These are phyloP conservation scores for Ophiostoma populinum DNA, from an alignment of 2,329 filamentous ascomycete genomes.

Conservation along the genomic window DNA sequence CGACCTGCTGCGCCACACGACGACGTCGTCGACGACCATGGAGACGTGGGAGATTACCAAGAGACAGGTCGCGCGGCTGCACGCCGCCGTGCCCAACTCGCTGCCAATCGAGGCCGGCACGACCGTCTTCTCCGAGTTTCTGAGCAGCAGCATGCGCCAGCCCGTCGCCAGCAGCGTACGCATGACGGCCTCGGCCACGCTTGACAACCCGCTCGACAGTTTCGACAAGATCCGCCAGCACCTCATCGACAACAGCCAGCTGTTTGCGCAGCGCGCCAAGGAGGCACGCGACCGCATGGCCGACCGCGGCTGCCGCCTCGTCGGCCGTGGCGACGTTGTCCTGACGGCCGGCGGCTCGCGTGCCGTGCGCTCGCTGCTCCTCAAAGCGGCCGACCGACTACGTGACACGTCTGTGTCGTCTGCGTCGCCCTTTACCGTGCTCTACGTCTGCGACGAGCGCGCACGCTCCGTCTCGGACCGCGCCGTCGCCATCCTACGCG, in stretches of 20 bases:
- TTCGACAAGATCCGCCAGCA: conserved; percentile 75
- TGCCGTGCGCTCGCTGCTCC: conserved; percentile 63
- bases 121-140: conserved; percentile 87
- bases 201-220: conserved; percentile 31
- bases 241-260: conserved; percentile 65
- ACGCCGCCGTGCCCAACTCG: conserved; percentile 65
- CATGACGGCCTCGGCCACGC: neutral
- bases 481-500: conserved; percentile 54
- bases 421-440: conserved; percentile 51
- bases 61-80: conserved; percentile 59
- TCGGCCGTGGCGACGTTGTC: conserved; percentile 64
- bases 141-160: conserved; percentile 55
- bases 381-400: conserved; percentile 50
- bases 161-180: neutral
- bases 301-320: conserved; percentile 57
- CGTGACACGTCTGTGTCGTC: conserved; percentile 10
- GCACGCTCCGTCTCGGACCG: conserved; percentile 42
- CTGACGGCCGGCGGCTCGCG: conserved; percentile 79
- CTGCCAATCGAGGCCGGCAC: conserved; percentile 87
- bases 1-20: conserved; percentile 61
- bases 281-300: conserved; percentile 73
- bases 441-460: conserved; percentile 52
- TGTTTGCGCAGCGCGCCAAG: conserved; percentile 79
- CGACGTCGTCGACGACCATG: conserved; percentile 70
- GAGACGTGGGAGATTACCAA: conserved; percentile 82